These are phyloP conservation scores for Calamus simplicifolius DNA, from an alignment of 176 grass and related monocot species.

Conservation along the genomic window DNA sequence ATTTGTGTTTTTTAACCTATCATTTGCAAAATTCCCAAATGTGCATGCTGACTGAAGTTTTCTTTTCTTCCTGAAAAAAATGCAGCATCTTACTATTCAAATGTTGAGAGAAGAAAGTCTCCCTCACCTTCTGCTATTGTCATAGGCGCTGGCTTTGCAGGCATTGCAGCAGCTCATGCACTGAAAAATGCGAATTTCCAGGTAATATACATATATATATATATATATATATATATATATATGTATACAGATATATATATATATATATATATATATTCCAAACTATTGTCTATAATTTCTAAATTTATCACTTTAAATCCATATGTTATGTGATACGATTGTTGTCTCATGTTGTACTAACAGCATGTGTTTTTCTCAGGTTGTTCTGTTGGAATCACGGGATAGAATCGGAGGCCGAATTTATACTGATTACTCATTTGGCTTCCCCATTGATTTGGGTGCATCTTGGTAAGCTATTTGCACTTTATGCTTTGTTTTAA, in stretches of 20 bases:
- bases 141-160: conserved; percentile 95
- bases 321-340: neutral
- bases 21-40: neutral
- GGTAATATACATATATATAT: too few species aligned
- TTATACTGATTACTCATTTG: too few species aligned
- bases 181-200: conserved; percentile 82
- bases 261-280: too few species aligned
- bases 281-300: neutral
- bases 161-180: conserved; percentile 82
- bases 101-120: conserved; percentile 38
- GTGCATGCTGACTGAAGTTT: too few species aligned
- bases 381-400: conserved; percentile 88
- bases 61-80: conserved; percentile 8
- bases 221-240: too few species aligned
- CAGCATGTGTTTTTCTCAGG: conserved; percentile 33
- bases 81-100: conserved; percentile 41
- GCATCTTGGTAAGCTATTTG: neutral
- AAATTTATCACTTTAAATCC: neutral
- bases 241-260: too few species aligned
- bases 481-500: too few species aligned
- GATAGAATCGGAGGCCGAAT: conserved; percentile 28
- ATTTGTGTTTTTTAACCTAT: neutral
- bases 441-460: too few species aligned
- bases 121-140: conserved; percentile 77
- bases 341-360: neutral